A percentile compares a stretch with the other conserved stretches of the same genome.
Conservation (phyloP, 331 rosid species). For the Dryas integrifolia region DNA sequence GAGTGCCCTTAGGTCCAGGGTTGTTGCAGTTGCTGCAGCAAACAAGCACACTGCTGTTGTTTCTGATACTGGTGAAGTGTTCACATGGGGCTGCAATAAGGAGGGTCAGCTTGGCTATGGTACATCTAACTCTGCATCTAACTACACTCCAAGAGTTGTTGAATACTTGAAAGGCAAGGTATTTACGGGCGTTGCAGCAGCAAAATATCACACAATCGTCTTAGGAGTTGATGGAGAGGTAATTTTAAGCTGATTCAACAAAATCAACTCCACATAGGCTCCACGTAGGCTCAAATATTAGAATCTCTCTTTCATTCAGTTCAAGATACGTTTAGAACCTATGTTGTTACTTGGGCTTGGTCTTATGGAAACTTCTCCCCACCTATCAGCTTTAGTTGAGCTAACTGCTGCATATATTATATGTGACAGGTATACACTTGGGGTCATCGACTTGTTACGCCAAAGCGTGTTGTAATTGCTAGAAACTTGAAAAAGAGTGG, state of each 20-base stretch:
- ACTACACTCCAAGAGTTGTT: conserved; percentile 81
- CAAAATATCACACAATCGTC: conserved; percentile 88
- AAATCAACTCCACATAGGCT: background rate
- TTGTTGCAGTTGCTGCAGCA: conserved; percentile 88
- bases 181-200: conserved; percentile 67
- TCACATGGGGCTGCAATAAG: conserved; percentile 95
- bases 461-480: conserved; percentile 73
- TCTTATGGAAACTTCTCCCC: background rate
- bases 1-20: conserved; percentile 68
- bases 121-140: conserved; percentile 97
- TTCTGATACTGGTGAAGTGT: conserved; percentile 82
- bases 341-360: background rate
- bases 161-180: conserved; percentile 90
- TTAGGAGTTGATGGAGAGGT: conserved; percentile 98
- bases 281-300: background rate
- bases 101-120: conserved; percentile 99
- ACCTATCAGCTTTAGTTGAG: conserved; percentile 1
- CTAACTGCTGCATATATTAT: conserved; percentile 1
- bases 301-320: background rate
- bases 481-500: conserved; percentile 91
- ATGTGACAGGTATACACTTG: conserved; percentile 83
- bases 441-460: conserved; percentile 95
- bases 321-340: background rate
- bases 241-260: conserved; percentile 22
- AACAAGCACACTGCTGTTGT: conserved; percentile 96